Evolutionary conservation across 2,329 filamentous ascomycete species (phyloP).

Genomic region (Dendryphion nanum): DNA sequence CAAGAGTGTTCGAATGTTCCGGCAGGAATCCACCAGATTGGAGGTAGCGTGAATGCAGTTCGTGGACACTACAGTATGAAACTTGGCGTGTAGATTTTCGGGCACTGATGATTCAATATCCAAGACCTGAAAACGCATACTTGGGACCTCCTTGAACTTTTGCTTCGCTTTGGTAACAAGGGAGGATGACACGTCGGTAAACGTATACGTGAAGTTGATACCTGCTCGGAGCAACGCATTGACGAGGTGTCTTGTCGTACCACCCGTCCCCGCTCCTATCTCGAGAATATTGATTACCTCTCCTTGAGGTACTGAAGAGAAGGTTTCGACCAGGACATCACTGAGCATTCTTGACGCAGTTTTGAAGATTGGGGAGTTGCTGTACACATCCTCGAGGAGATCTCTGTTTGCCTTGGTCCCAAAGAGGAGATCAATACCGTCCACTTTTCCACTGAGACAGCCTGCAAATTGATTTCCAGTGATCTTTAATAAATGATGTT

Average conservation of each 20-base stretch:
- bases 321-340: constrained; percentile 3
- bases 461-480: constrained; percentile 10
- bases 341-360: constrained; percentile 14
- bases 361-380: constrained; percentile 15
- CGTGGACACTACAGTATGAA: constrained; percentile 17
- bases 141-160: constrained; percentile 20
- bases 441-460: constrained; percentile 11
- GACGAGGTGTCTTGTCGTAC: constrained; percentile 29
- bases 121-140: constrained; percentile 7
- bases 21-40: constrained; percentile 4
- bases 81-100: constrained; percentile 9
- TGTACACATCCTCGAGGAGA: constrained; percentile 15
- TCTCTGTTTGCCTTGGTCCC: constrained; percentile 8
- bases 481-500: constrained; percentile 10
- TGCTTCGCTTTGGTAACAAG: constrained; percentile 32
- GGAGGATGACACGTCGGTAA: constrained; percentile 37
- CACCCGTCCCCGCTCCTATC: constrained; percentile 36
- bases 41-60: constrained; percentile 14
- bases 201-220: constrained; percentile 35
- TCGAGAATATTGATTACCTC: constrained; percentile 21
- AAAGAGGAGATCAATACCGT: constrained; percentile 14
- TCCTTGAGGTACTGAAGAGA: not conserved
- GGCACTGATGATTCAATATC: constrained; percentile 13
- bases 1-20: constrained; percentile 11
- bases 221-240: constrained; percentile 19